Percentiles rank a stretch among this genome's conserved stretches.
Evolutionary conservation across 2,329 filamentous ascomycete genomes (phyloP).

Genomic region (Fusarium xyrophilum): DNA sequence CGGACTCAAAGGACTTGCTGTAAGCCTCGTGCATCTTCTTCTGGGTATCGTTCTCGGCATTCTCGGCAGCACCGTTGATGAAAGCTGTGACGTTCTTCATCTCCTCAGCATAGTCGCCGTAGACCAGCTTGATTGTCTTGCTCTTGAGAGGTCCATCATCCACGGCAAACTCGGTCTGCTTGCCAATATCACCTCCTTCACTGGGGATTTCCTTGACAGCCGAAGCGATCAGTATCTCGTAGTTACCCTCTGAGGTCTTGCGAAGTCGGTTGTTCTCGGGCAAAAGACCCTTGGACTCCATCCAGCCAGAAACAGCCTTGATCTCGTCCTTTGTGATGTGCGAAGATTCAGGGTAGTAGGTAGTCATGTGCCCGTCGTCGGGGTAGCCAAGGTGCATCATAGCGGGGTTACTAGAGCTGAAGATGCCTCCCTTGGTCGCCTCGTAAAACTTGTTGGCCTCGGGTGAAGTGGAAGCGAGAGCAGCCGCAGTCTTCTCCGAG

Average conservation of each 20-base stretch:
- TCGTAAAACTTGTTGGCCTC: conserved; percentile 70
- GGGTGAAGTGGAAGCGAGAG: conserved; percentile 66
- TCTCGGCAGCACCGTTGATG: conserved; percentile 71
- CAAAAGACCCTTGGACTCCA: conserved; percentile 74
- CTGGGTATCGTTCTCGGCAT: conserved; percentile 76
- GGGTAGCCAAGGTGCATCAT: conserved; percentile 79
- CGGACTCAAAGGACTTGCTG: conserved; percentile 74
- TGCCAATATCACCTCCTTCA: conserved; percentile 72
- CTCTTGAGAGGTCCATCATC: conserved; percentile 66
- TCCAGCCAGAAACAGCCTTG: conserved; percentile 72
- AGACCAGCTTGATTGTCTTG: conserved; percentile 73
- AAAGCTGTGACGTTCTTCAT: conserved; percentile 73
- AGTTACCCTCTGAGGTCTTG: conserved; percentile 69
- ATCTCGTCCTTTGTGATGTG: conserved; percentile 79
- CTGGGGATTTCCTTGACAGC: conserved; percentile 65
- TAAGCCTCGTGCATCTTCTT: conserved; percentile 77
- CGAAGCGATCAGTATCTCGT: conserved; percentile 78
- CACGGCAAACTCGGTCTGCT: conserved; percentile 66
- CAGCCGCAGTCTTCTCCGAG: conserved; percentile 66
- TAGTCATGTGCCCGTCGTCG: conserved; percentile 77
- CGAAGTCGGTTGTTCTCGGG: conserved; percentile 78
- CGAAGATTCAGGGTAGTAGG: conserved; percentile 80
- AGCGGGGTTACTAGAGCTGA: conserved; percentile 67
- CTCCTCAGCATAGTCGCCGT: conserved; percentile 76
- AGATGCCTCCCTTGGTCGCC: conserved; percentile 74